These are phyloP conservation scores for Leccinum boreale DNA, from an alignment of 768 basidiomycete species.

Conservation along the genomic window DNA sequence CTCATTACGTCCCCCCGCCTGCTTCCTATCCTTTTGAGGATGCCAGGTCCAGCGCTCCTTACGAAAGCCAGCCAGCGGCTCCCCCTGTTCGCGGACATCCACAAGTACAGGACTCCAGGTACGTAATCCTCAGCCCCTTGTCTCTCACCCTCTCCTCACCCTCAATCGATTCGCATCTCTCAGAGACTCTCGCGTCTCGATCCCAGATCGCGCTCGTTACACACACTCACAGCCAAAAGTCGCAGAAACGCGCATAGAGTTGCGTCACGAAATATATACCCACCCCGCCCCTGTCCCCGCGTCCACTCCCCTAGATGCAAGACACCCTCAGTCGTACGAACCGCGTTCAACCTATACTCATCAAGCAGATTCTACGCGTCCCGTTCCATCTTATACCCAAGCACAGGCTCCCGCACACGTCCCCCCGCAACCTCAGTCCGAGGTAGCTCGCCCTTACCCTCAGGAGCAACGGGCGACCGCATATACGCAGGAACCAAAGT, in stretches of 20 bases:
- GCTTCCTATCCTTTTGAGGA: slow-evolving; percentile 24
- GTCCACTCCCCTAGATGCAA: slow-evolving; percentile 15
- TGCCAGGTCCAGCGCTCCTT: slow-evolving; percentile 13
- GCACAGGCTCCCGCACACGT: slow-evolving; percentile 9
- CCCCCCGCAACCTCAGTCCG: slow-evolving; percentile 12
- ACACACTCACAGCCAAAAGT: slow-evolving; percentile 16
- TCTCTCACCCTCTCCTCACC: neutral
- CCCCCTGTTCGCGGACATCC: slow-evolving; percentile 19
- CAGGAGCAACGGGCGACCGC: slow-evolving; percentile 18
- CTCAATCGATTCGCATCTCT: slow-evolving; percentile 10
- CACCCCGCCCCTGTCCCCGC: slow-evolving; percentile 16
- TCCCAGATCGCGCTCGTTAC: slow-evolving; percentile 23
- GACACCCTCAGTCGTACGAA: slow-evolving; percentile 23
- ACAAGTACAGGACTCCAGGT: slow-evolving; percentile 22
- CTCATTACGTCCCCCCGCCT: slow-evolving; percentile 23
- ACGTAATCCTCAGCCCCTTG: slow-evolving; percentile 5
- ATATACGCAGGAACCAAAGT: slow-evolving; percentile 25
- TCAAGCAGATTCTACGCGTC: slow-evolving; percentile 18
- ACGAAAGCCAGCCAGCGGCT: slow-evolving; percentile 14
- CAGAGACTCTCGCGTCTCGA: slow-evolving; percentile 23
- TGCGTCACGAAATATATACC: slow-evolving; percentile 25
- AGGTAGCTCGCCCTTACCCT: slow-evolving; percentile 17
- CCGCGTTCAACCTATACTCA: slow-evolving; percentile 19
- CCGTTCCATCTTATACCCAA: slow-evolving; percentile 21
- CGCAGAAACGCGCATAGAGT: slow-evolving; percentile 23